Evolutionary conservation across 2,329 filamentous ascomycete species (phyloP).

Genomic region (Ceratocystiopsis minuta): DNA sequence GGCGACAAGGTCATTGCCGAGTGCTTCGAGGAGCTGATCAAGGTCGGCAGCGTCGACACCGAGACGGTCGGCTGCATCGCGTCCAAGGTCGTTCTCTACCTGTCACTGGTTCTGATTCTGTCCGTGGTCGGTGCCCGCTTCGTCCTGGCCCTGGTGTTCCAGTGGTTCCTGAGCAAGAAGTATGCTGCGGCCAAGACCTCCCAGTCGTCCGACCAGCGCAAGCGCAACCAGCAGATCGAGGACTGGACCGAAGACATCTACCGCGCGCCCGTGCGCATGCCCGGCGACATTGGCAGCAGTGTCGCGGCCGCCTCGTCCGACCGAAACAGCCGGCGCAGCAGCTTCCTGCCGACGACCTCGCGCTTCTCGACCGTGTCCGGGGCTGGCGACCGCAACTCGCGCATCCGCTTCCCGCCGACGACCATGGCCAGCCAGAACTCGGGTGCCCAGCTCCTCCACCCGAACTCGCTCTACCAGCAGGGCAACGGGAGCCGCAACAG

Average conservation of each 20-base stretch:
- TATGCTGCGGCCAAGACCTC: slow-evolving; percentile 78
- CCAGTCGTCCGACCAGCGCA: slow-evolving; percentile 61
- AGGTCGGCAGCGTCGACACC: slow-evolving; percentile 88
- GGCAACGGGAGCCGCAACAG: slow-evolving; percentile 45
- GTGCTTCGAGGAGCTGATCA: slow-evolving; percentile 86
- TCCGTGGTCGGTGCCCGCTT: slow-evolving; percentile 79
- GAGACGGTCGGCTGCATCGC: slow-evolving; percentile 95
- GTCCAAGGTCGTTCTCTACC: slow-evolving; percentile 89
- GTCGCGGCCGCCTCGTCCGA: slow-evolving; percentile 39
- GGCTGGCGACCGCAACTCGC: slow-evolving; percentile 44
- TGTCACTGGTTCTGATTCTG: slow-evolving; percentile 80
- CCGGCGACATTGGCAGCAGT: slow-evolving; percentile 53
- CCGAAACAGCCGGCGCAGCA: slow-evolving; percentile 60
- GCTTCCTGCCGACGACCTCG: slow-evolving; percentile 85
- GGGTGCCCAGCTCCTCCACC: slow-evolving; percentile 52
- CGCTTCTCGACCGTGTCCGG: slow-evolving; percentile 76
- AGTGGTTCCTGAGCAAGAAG: slow-evolving; percentile 83
- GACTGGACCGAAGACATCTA: slow-evolving; percentile 98
- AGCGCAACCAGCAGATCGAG: slow-evolving; percentile 83
- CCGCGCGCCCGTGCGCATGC: slow-evolving; percentile 65
- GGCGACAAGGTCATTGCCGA: slow-evolving; percentile 66
- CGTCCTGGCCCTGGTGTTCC: slow-evolving; percentile 72
- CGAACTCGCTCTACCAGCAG: slow-evolving; percentile 54
- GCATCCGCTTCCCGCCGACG: slow-evolving; percentile 45
- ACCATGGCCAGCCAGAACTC: slow-evolving; percentile 90